Base-by-base conservation (phyloP, 164 flowering plant genomes). In the Piper longum region DNA sequence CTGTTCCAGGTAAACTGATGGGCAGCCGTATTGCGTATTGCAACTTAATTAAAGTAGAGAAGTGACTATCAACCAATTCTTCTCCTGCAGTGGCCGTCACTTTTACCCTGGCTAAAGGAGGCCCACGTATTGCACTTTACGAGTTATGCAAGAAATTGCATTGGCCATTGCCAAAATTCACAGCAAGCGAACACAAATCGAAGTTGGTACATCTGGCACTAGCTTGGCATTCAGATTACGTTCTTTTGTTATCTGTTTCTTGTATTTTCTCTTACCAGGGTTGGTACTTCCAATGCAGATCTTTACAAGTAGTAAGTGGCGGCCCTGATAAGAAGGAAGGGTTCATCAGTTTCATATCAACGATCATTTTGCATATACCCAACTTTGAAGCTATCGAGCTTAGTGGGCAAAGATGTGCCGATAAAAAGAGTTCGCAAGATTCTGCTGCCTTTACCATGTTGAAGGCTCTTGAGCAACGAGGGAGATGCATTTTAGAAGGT, bases 391-490 rank as follows among this genome's bases (percentile, higher is more conserved):
- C 40, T 18, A 65, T 91, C 19, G 85, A 79, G 68, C 61, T 78
- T 59, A 62, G 59, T 3, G 96, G 99, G 36, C 88, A 85, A 43
- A 75, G 69, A 43, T 75, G 79, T 73, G 81, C 86, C 55, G 93
- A 91, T 67, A 95, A 95, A 80, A 95, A 88, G 72, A 81, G 84
- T 54, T 84, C 99, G 7, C 73, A 56, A 17, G 99, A 91, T 66
- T 86, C 96, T 44, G 97, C 99, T 16, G 91, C 89, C 1, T 63
- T 90, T 2, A 39, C 12, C 51, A 59, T 87, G 83, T 78, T 91
- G 51, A 57, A 76, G 51, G 82, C 87, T 72, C 91, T 95, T 61
- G 74, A 76, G 61, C 68, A 65, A 64, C 83, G 39, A 40, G 88
- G 85, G 4, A 75, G 65, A 67, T 71, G 91, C 63, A 43, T 67